Base-by-base conservation (phyloP, 768 basidiomycete genomes). In the Tylopilus plumbeoviolaceoides region DNA sequence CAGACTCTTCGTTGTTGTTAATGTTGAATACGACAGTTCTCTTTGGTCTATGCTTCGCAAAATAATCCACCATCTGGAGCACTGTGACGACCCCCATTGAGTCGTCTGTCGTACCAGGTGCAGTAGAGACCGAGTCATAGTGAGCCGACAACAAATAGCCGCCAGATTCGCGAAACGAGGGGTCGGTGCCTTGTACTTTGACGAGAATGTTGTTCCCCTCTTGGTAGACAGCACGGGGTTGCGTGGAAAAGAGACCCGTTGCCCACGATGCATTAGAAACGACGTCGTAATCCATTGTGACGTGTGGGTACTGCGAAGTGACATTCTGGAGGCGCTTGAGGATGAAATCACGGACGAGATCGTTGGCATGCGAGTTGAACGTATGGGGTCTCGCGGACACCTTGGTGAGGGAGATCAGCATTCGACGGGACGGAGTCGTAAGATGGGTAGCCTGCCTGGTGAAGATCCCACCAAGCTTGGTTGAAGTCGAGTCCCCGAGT, bases 1-100 rank as follows among this genome's bases (percentile, higher is more conserved):
- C 79, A 64, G 89, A 82, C 60, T 93, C 90, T 63, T 92, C 91
- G 1, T 85, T 90, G 55, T 92, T 91, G 66, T 93, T 93, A 65
- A 90, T 78, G 60, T 91, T 89, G 73, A 92, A 90, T 4, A 93
- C 69, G 7, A 84, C 84, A 0, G 87, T 87, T 36, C 82, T 75
- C 39, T 71, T 68, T 1, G 80, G 80, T 7, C 75, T 71, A 38
- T 82, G 72, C 50, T 70, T 67, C 0, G 75, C 72, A 48, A 83
- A 73, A 56, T 81, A 78, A 38, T 81, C 70, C 33, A 88, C 71
- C 58, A 92, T 75, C 51, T 87, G 84, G 23, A 91, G 64, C 1
- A 88, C 68, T 0, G 84, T 84, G 5, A 72, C 81, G 6, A 86
- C 74, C 11, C 83, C 85, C 79, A 89, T 89, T 15, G 86, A 87